Evolutionary conservation across 2,329 filamentous ascomycete species (phyloP).

Genomic region (Iodosphaeria phyllophila): DNA sequence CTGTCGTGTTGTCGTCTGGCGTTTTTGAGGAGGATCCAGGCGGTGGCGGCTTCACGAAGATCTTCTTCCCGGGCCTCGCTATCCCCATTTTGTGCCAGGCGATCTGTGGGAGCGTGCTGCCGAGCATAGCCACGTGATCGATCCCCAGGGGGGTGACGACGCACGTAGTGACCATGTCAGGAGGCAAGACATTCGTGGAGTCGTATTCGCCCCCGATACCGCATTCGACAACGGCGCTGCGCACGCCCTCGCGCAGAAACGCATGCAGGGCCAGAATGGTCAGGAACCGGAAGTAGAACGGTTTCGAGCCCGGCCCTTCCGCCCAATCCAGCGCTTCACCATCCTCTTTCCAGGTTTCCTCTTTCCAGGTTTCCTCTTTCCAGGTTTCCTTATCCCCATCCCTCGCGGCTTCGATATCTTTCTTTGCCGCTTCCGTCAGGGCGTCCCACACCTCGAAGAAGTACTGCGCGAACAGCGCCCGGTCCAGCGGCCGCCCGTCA

Average conservation of each 20-base stretch:
- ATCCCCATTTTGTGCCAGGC: conserved; percentile 87
- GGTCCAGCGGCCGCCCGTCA: conserved; percentile 50
- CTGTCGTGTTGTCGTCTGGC: not conserved
- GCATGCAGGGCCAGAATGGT: conserved; percentile 77
- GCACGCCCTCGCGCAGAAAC: conserved; percentile 59
- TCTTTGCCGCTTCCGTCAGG: conserved; percentile 20
- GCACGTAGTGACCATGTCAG: conserved; percentile 43
- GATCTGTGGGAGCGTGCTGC: conserved; percentile 61
- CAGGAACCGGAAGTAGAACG: conserved; percentile 82
- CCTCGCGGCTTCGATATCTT: conserved; percentile 4
- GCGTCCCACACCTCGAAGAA: conserved; percentile 75
- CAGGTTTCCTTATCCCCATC: conserved; percentile 1
- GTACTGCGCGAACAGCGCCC: conserved; percentile 51
- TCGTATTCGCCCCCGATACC: conserved; percentile 92
- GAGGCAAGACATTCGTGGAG: conserved; percentile 64
- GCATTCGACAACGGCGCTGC: conserved; percentile 72
- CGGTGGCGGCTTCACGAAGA: conserved; percentile 33
- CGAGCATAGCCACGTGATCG: conserved; percentile 69
- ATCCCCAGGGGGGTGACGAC: conserved; percentile 70
- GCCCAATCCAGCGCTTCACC: conserved; percentile 27
- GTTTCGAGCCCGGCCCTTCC: conserved; percentile 47
- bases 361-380: conserved; percentile 1
- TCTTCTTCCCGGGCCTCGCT: conserved; percentile 47
- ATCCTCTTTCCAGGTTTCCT: conserved; percentile 3
- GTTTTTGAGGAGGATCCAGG: not conserved